Evolutionary conservation across 2,329 filamentous ascomycete species (phyloP).

Genomic region (Hyphodiscus sp.): DNA sequence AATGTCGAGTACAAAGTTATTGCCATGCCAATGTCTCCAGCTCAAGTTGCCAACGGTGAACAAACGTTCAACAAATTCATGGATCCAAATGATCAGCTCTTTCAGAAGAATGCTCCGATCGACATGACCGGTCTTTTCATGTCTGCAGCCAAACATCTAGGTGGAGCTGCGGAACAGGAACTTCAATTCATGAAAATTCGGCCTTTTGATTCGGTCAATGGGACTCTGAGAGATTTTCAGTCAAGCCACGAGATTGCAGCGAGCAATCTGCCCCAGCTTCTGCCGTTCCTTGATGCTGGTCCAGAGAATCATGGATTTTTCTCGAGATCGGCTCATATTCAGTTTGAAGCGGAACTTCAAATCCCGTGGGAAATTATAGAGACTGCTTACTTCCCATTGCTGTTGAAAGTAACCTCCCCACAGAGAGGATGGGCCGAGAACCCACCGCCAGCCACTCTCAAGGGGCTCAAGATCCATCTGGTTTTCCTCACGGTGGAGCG

Average conservation of each 20-base stretch:
- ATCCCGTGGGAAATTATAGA: background rate
- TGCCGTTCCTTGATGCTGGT: background rate
- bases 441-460: background rate
- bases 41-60: background rate
- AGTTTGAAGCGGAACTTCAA: background rate
- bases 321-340: background rate
- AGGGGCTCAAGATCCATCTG: background rate
- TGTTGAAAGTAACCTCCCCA: background rate
- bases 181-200: background rate
- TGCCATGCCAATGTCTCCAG: background rate
- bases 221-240: background rate
- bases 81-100: background rate
- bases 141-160: background rate
- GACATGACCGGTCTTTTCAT: background rate
- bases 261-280: background rate
- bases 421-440: background rate
- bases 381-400: background rate
- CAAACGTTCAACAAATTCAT: background rate
- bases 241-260: background rate
- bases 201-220: background rate
- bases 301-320: background rate
- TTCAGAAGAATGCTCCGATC: background rate
- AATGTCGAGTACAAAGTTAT: slow-evolving; percentile 1
- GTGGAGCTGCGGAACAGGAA: background rate
- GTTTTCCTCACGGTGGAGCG: background rate